phyloP scores from a whole-genome alignment of 371 early-diverging fungal genomes.

The Mucor saturninus region DNA sequence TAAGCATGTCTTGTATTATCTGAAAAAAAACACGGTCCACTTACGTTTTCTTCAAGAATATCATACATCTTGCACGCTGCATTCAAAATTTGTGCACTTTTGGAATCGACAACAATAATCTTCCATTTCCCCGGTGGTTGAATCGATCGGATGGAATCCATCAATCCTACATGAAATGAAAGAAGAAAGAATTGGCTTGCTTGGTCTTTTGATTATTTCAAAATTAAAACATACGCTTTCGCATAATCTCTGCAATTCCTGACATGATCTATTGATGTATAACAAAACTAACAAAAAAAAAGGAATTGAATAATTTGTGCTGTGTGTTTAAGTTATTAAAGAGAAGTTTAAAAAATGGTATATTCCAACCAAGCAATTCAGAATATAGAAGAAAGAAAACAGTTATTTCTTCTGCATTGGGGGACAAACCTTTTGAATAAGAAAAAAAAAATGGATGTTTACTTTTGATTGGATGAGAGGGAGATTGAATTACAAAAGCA shows the following conservation, averaged over 20 bases:
- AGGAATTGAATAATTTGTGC: no score
- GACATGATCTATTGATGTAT: not conserved
- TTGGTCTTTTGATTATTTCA: not conserved
- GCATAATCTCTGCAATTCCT: slow-evolving; percentile 38
- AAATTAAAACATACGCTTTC: slow-evolving; percentile 34
- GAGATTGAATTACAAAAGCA: no score
- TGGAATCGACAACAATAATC: slow-evolving; percentile 90
- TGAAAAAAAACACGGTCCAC: slow-evolving; percentile 23
- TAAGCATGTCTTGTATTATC: not conserved
- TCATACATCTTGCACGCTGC: slow-evolving; percentile 91
- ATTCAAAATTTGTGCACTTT: slow-evolving; percentile 80
- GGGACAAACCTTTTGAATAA: no score
- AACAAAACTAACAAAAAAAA: no score
- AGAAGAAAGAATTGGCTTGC: not conserved
- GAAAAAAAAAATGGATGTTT: no score
- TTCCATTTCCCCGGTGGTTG: slow-evolving; percentile 82
- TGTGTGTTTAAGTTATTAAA: no score
- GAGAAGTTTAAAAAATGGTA: no score
- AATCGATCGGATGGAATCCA: slow-evolving; percentile 71
- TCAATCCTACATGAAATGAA: slow-evolving; percentile 51
- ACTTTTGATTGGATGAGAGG: no score
- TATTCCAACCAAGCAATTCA: no score
- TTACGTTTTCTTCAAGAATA: slow-evolving; percentile 94
- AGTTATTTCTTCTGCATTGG: no score
- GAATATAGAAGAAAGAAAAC: no score